Conservation (phyloP, 495 filamentous ascomycete genomes). For the Clohesyomyces aquaticus region DNA sequence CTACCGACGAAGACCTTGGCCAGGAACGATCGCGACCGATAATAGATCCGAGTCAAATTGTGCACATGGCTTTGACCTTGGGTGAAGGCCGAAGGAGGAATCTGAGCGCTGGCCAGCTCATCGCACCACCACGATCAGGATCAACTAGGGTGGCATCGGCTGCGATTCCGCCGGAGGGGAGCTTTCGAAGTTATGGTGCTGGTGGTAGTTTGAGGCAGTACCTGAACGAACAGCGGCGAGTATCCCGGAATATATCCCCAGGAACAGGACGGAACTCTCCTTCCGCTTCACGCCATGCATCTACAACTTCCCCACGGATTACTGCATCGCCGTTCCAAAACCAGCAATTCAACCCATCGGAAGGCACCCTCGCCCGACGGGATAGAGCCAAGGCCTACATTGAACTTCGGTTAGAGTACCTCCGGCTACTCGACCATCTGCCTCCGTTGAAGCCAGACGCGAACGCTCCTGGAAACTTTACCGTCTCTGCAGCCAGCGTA, state of each 20-base stretch:
- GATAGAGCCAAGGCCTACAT: slow-evolving; percentile 78
- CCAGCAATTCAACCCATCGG: slow-evolving; percentile 62
- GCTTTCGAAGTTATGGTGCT: slow-evolving; percentile 33
- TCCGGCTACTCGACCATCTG: slow-evolving; percentile 72
- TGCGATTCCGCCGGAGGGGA: slow-evolving; percentile 48
- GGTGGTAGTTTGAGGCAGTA: slow-evolving; percentile 66
- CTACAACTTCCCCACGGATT: slow-evolving; percentile 19
- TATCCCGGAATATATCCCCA: slow-evolving; percentile 63
- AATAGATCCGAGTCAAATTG: slow-evolving; percentile 79
- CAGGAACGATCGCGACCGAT: slow-evolving; percentile 13
- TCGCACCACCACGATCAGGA: slow-evolving; percentile 45
- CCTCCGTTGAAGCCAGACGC: slow-evolving; percentile 66
- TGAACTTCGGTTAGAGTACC: slow-evolving; percentile 78
- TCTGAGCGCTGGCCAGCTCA: slow-evolving; percentile 44
- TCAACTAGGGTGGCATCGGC: slow-evolving; percentile 58
- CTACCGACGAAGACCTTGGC: background rate
- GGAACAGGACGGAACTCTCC: slow-evolving; percentile 48
- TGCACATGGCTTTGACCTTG: slow-evolving; percentile 84
- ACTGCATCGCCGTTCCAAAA: slow-evolving; percentile 12
- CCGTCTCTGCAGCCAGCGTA: slow-evolving; percentile 33
- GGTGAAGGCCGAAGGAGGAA: slow-evolving; percentile 77
- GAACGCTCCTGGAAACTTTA: slow-evolving; percentile 44
- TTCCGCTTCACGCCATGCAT: slow-evolving; percentile 22
- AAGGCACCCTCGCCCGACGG: slow-evolving; percentile 74
- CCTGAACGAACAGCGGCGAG: slow-evolving; percentile 65